Evolutionary conservation across 2,329 filamentous ascomycete species (phyloP).

Genomic region (Lasiodiplodia sp.): DNA sequence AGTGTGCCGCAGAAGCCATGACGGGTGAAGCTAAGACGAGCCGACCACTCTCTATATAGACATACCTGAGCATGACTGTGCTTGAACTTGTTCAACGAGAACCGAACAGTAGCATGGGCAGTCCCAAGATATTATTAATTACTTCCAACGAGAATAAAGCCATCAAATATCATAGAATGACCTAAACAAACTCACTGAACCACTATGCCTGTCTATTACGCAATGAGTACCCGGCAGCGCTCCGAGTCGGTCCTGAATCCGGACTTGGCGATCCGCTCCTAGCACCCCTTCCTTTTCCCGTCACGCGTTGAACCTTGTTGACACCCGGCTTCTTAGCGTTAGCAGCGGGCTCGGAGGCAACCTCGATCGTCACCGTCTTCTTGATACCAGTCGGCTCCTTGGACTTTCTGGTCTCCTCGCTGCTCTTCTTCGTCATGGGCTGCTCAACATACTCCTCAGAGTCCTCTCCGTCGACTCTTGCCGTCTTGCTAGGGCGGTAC

Average conservation of each 20-base stretch:
- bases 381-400: neutral
- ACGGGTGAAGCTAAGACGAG: slow-evolving; percentile 16
- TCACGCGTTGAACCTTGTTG: neutral
- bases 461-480: neutral
- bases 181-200: neutral
- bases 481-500: neutral
- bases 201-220: neutral
- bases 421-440: neutral
- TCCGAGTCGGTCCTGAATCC: neutral
- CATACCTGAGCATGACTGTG: neutral
- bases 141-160: neutral
- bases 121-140: neutral
- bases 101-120: neutral
- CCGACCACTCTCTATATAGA: neutral
- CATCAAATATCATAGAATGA: neutral
- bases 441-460: neutral
- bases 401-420: neutral
- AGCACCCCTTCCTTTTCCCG: neutral
- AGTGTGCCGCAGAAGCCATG: neutral
- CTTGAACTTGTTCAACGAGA: neutral
- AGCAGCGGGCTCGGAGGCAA: neutral
- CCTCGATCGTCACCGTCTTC: slow-evolving; percentile 13
- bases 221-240: neutral
- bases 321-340: neutral
- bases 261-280: slow-evolving; percentile 15